phyloP scores from a whole-genome alignment of 768 basidiomycete genomes.

The Mycena filopes region DNA sequence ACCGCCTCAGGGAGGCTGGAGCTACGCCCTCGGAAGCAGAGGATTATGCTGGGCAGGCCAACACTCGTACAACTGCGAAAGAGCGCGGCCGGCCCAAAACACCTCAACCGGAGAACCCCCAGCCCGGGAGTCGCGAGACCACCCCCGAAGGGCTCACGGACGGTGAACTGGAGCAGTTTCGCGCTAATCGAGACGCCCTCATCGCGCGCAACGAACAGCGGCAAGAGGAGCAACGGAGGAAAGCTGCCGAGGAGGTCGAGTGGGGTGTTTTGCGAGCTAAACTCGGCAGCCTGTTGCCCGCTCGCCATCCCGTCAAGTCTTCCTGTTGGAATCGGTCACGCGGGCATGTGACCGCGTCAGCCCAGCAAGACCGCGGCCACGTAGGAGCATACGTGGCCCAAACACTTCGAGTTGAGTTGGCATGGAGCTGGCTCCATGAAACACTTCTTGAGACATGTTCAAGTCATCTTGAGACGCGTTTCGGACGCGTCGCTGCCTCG shows the following conservation, averaged over 20 bases:
- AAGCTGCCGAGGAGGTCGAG: background rate
- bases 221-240: background rate
- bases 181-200: background rate
- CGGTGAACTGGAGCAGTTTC: background rate
- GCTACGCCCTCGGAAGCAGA: background rate
- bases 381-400: no score
- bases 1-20: background rate
- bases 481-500: no score
- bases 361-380: no score
- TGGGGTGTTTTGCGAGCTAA: background rate
- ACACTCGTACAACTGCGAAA: no score
- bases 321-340: no score
- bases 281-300: background rate
- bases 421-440: no score
- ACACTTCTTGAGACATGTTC: no score
- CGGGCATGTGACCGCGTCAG: no score
- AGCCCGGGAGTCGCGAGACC: background rate
- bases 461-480: no score
- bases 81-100: no score
- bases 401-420: no score
- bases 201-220: background rate
- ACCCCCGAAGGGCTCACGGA: conserved; percentile 2
- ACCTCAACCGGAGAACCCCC: no score
- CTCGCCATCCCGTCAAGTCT: background rate
- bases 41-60: background rate